Evolutionary conservation across 2,329 filamentous ascomycete genomes (phyloP), one percentile per base, ranked within the genome.

Genomic region (Boeremia lycopersici): DNA sequence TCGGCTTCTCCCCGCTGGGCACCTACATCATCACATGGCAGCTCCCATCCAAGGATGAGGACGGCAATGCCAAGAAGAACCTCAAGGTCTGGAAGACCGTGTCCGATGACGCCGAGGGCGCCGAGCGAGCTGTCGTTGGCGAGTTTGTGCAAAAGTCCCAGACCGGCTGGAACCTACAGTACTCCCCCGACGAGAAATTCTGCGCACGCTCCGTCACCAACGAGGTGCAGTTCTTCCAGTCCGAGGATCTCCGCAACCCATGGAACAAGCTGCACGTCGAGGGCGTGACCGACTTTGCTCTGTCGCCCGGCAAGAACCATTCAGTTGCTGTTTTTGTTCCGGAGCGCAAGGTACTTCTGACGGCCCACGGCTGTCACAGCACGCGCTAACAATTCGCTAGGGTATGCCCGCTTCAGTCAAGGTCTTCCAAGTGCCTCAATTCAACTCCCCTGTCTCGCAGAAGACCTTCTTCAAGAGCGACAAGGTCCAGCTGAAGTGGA

Each of bases 401-500:
- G 93, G 95, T 46, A 90, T 93, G 84, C 95, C 95, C 31, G 93
- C 95, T 49, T 86, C 90, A 1, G 92, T 98, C 75, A 96, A 96
- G 78, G 90, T 98, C 57, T 99, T 89, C 81, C 91, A 93, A 64
- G 90, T 98, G 31, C 93, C 95, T 36, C 84, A 95, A 67, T 98
- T 98, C 78, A 84, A 79, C 60, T 81, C 80, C 48, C 88, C 93
- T 4, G 87, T 96, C 44, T 97, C 93, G 34, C 93, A 98, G 75
- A 99, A 99, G 87, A 97, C 89, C 1, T 99, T 99, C 74, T 99
- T 92, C 86, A 99, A 99, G 81, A 93, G 93, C 61, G 95, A 99
- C 82, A 98, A 98, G 81, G 93, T 99, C 42, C 92, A 97, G 78
- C 81, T 99, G 72, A 97, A 97, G 81, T 99, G 95, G 95, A 99